These are phyloP conservation scores for Leccinum pachyderme DNA, from an alignment of 1,284 basidiomycete species.

Conservation along the genomic window DNA sequence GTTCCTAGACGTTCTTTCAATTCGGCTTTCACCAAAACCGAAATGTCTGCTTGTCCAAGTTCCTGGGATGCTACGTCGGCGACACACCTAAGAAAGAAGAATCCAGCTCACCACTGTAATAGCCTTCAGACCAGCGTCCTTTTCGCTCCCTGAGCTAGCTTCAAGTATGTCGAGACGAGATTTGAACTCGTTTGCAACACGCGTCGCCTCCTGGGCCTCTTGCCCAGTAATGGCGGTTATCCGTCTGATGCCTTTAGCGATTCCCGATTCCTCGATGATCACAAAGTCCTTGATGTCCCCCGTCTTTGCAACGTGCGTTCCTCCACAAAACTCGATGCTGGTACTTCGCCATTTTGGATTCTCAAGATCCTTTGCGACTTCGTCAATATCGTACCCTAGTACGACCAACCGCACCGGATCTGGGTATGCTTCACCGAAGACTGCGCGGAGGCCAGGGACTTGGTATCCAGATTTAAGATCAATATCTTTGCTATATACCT, in stretches of 20 bases:
- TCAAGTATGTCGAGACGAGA: constrained; percentile 68
- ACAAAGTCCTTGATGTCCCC: constrained; percentile 96
- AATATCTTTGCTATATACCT: constrained; percentile 88
- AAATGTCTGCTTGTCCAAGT: constrained; percentile 88
- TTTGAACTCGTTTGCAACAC: constrained; percentile 66
- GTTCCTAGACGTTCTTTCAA: constrained; percentile 74
- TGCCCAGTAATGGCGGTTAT: constrained; percentile 94
- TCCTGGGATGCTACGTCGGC: constrained; percentile 50
- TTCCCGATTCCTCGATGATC: constrained; percentile 93
- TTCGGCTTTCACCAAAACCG: constrained; percentile 78
- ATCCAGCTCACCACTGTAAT: constrained; percentile 65
- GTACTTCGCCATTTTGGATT: constrained; percentile 90
- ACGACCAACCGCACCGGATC: constrained; percentile 96
- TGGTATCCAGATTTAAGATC: constrained; percentile 78
- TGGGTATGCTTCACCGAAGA: constrained; percentile 97
- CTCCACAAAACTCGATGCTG: constrained; percentile 97
- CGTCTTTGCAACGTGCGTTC: constrained; percentile 94
- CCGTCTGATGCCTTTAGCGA: constrained; percentile 96
- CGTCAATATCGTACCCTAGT: constrained; percentile 84
- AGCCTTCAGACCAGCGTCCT: constrained; percentile 83
- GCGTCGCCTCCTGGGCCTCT: constrained; percentile 83
- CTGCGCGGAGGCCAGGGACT: constrained; percentile 92
- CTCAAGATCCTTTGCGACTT: constrained; percentile 81
- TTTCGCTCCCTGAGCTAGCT: constrained; percentile 68
- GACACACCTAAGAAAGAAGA: background rate